Base-by-base conservation (phyloP, 2,329 filamentous ascomycete genomes). In the Colletotrichum siamense region DNA sequence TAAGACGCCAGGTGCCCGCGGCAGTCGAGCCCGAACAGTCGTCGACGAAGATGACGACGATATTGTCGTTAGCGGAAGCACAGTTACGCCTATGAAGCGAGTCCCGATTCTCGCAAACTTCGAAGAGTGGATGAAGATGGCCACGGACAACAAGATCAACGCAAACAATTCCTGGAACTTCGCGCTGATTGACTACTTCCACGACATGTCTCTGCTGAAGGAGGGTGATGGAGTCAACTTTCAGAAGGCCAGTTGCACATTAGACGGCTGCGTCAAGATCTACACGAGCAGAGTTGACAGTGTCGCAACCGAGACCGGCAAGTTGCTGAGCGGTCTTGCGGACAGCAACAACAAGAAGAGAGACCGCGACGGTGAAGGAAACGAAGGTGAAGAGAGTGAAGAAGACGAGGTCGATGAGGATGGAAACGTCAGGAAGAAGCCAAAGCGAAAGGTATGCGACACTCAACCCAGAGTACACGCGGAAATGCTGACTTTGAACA, bases 61-160 rank as follows among this genome's bases (percentile, higher is more conserved):
- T 76, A 88, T 93, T 78, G 90, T 92, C 81, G 94, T 95, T 62
- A 92, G 92, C 75, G 94, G 95, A 36, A 92, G 89, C 78, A 95
- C 94, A 49, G 94, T 98, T 70, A 98, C 97, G 76, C 97, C 96
- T 70, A 96, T 98, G 94, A 98, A 98, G 90, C 94, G 96, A 77
- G 95, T 98, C 32, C 97, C 97, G 2, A 94, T 99, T 80, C 89
- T 99, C 71, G 97, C 97, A 82, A 99, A 99, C 86, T 99, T 99
- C 81, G 97, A 99, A 85, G 97, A 99, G 84, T 99, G 96, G 97
- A 99, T 99, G 96, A 99, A 99, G 90, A 98, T 99, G 96, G 97
- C 97, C 3, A 99, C 97, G 18, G 97, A 99, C 88, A 99, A 99
- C 87, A 97, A 97, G 86, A 99, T 99, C 89, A 99, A 99, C 84